phyloP scores from a whole-genome alignment of 2,329 filamentous ascomycete genomes.

The Teratosphaeria nubilosa region DNA sequence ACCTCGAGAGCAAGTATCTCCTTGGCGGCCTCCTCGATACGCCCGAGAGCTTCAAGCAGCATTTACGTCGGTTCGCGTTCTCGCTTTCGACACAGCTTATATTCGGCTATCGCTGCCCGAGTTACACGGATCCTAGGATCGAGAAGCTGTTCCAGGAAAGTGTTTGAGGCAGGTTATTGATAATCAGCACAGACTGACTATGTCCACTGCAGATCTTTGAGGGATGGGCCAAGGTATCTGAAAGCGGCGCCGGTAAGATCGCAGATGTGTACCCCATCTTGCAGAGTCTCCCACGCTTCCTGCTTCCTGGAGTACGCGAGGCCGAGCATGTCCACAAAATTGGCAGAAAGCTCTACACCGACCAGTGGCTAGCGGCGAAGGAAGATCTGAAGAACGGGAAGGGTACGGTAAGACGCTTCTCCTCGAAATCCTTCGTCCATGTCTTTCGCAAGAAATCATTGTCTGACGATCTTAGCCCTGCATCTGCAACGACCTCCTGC shows the following conservation, averaged over 20 bases:
- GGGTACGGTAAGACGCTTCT: neutral
- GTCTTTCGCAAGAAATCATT: neutral
- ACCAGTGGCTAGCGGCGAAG: conserved; percentile 14
- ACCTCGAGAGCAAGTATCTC: conserved; percentile 47
- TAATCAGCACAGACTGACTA: neutral
- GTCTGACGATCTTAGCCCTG: conserved; percentile 9
- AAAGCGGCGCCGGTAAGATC: conserved; percentile 33
- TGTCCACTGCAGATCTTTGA: conserved; percentile 17
- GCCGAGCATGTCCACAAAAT: conserved; percentile 13
- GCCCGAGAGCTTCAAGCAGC: conserved; percentile 33
- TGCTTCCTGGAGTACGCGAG: conserved; percentile 9
- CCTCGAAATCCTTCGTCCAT: neutral
- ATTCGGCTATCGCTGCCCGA: conserved; percentile 33
- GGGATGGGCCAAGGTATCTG: conserved; percentile 33
- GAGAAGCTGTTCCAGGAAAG: conserved; percentile 33
- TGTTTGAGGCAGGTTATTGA: neutral
- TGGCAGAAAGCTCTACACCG: conserved; percentile 11
- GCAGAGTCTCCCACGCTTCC: conserved; percentile 33
- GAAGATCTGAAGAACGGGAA: conserved; percentile 7
- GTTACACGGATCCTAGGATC: conserved; percentile 33
- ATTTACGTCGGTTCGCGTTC: conserved; percentile 40
- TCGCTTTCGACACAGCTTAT: conserved; percentile 42
- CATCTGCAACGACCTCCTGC: conserved; percentile 14
- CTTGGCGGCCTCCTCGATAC: conserved; percentile 38
- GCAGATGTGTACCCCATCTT: conserved; percentile 40